phyloP scores from a whole-genome alignment of 1,139 yeast species.

The Candida sojae region DNA sequence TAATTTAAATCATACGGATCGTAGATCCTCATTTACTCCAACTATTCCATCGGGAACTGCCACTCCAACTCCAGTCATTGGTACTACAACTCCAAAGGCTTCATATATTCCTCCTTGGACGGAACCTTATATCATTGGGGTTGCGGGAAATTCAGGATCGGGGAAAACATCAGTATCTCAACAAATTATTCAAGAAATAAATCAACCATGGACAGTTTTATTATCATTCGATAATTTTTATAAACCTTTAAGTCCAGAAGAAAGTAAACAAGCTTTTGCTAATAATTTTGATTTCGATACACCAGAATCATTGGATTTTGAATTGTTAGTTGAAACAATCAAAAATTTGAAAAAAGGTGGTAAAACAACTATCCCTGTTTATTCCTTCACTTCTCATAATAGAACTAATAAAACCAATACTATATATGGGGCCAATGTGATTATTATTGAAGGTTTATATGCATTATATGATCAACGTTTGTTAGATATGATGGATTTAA shows the following conservation, averaged over 20 bases:
- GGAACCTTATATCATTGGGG: slow-evolving; percentile 90
- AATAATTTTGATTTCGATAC: slow-evolving; percentile 81
- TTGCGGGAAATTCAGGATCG: slow-evolving; percentile 93
- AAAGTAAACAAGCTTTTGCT: slow-evolving; percentile 63
- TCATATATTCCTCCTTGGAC: slow-evolving; percentile 91
- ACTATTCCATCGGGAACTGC: not conserved
- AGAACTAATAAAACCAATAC: slow-evolving; percentile 70
- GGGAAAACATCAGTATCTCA: slow-evolving; percentile 95
- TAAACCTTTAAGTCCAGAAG: slow-evolving; percentile 64
- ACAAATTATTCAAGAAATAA: slow-evolving; percentile 71
- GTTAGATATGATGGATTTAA: slow-evolving; percentile 76
- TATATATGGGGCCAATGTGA: slow-evolving; percentile 93
- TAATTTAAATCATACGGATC: not conserved
- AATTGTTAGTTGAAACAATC: slow-evolving; percentile 65
- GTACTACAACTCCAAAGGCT: slow-evolving; percentile 4
- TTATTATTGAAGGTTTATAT: slow-evolving; percentile 88
- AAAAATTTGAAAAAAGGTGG: slow-evolving; percentile 58
- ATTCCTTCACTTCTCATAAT: slow-evolving; percentile 75
- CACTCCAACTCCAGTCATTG: not conserved
- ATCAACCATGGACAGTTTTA: slow-evolving; percentile 96
- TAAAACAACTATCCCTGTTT: slow-evolving; percentile 75
- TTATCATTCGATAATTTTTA: slow-evolving; percentile 91
- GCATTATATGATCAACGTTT: slow-evolving; percentile 75
- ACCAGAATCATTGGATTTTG: slow-evolving; percentile 81
- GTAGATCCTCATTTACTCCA: not conserved